Evolutionary conservation across 805 yeast genomes (phyloP).

Genomic region (Ogataea trehalophila): DNA sequence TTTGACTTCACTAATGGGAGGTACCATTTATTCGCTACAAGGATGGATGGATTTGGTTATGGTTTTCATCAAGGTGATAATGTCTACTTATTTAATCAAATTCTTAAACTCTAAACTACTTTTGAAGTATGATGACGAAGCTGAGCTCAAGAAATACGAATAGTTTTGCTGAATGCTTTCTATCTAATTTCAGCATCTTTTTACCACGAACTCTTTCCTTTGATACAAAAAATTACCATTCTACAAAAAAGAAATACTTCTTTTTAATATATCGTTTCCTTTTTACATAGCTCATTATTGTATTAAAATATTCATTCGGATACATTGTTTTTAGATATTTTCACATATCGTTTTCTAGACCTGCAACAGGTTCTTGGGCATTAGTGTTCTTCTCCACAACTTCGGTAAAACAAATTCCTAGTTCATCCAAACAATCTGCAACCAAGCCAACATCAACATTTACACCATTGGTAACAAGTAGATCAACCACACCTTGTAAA

Average conservation of each 20-base stretch:
- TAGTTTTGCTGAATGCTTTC: slow-evolving; percentile 2
- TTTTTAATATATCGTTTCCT: too few species aligned
- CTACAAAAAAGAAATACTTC: too few species aligned
- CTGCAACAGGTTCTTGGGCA: background rate
- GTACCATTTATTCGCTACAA: background rate
- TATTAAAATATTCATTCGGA: background rate
- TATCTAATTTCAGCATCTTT: background rate
- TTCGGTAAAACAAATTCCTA: slow-evolving; percentile 26
- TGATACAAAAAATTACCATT: background rate
- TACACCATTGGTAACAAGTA: slow-evolving; percentile 13
- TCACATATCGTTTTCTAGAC: background rate
- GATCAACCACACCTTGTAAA: slow-evolving; percentile 11
- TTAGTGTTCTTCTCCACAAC: background rate
- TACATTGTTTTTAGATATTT: background rate
- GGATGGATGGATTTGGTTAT: slow-evolving; percentile 11
- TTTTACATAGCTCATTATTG: too few species aligned
- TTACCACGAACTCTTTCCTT: background rate
- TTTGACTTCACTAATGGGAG: background rate
- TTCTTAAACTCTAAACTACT: slow-evolving; percentile 20
- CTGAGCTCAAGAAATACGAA: slow-evolving; percentile 25
- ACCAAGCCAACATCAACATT: slow-evolving; percentile 18
- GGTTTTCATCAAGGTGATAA: slow-evolving; percentile 13
- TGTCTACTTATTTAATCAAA: slow-evolving; percentile 14
- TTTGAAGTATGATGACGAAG: slow-evolving; percentile 20
- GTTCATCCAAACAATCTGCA: slow-evolving; percentile 23